Base-by-base conservation (phyloP, 106 monocot genomes). In the Dendrobium catenatum region DNA sequence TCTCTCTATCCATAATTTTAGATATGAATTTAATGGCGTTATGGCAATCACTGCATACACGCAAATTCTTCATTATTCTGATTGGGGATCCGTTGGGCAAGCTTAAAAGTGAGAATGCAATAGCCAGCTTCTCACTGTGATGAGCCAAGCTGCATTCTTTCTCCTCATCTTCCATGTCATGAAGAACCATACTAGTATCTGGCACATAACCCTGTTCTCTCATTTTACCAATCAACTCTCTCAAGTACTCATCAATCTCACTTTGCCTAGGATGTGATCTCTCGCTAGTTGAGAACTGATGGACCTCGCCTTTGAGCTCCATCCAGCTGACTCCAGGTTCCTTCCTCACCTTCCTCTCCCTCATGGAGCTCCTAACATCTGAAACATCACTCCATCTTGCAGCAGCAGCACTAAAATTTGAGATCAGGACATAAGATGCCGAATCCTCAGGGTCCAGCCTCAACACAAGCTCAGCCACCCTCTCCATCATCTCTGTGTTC, bases 81-180 rank as follows among this genome's bases (percentile, higher is more conserved):
- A 91, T 85, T 13, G 82, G 66, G 42, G 81, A 29, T 15, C 81
- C 83, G 11, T 66, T 29, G 27, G 88, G 91, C 42, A 83, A 66
- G 61, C 55, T 86, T n/a, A 91, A 78, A 26, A 91, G 75, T 0
- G 91, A 86, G 33, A 88, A 91, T 19, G 88, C 88, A 43, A 87
- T 84, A 6, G 91, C 91, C 24, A 91, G 61, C 81, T 87, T 91
- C 84, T 91, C 91, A 55, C 91, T 91, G 75, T 92, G 92, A 64
- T 85, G 77, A 81, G 78, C 78, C 87, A 93, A 81, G 51, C 81
- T 90, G 31, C 37, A 74, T 77, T 93, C 90, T 85, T 93, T 93
- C 83, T 93, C 93, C 73, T 90, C 93, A 17, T 90, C 90, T 58
- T 90, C 90, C 88, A 93, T 88, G 79, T 93, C 93, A 80, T 93